Conservation (phyloP, 2,329 filamentous ascomycete genomes). For the Laburnicola sp. region DNA sequence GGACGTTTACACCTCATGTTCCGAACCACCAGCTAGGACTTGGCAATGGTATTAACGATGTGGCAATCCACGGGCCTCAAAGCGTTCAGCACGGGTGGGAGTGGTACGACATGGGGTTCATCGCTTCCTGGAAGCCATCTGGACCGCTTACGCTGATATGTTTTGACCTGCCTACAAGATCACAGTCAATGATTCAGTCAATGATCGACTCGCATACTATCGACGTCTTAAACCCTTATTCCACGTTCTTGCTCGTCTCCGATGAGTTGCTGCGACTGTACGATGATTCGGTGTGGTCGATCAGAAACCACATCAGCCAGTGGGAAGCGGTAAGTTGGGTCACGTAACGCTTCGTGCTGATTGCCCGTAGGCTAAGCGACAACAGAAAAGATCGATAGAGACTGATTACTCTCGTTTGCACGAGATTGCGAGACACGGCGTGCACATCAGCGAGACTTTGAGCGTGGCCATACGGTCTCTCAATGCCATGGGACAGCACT, state of each 20-base stretch:
- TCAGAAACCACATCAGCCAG: conserved; percentile 21
- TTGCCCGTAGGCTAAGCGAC: not conserved
- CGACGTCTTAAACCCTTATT: too few species aligned
- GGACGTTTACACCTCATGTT: conserved; percentile 16
- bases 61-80: conserved; percentile 11
- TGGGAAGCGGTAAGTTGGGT: conserved; percentile 21
- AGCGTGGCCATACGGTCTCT: conserved; percentile 17
- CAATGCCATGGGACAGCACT: conserved; percentile 13
- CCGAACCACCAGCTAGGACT: conserved; percentile 4
- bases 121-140: conserved; percentile 9
- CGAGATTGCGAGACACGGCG: conserved; percentile 20
- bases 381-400: conserved; percentile 16
- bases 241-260: conserved; percentile 2
- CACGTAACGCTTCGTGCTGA: not conserved
- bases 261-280: conserved; percentile 18
- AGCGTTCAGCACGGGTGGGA: conserved; percentile 14
- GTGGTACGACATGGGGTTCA: conserved; percentile 21
- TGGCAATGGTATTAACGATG: conserved; percentile 1
- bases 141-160: conserved; percentile 9
- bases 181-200: conserved; percentile 10
- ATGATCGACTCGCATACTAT: conserved; percentile 5
- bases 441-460: conserved; percentile 21
- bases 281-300: conserved; percentile 19
- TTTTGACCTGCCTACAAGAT: conserved; percentile 16
- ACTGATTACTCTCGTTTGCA: conserved; percentile 16